A percentile compares a stretch with the other conserved stretches of the same genome.
phyloP scores from a whole-genome alignment of 805 yeast species.

The Blastobotrys americana region DNA sequence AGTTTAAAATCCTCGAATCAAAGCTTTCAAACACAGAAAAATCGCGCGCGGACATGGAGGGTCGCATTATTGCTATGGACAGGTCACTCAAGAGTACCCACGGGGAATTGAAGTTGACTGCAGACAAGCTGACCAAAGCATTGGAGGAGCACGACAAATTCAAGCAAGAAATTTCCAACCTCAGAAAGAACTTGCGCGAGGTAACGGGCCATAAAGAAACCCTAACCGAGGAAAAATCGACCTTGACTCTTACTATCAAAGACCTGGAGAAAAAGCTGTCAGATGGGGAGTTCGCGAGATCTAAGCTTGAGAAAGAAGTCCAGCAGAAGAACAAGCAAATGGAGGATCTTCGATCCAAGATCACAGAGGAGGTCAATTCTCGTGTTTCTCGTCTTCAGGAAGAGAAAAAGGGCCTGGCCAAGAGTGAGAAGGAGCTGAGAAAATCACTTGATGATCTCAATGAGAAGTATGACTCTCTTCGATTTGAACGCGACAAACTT shows the following conservation, averaged over 20 bases:
- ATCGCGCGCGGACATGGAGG: slow-evolving; percentile 14
- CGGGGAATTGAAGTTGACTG: slow-evolving; percentile 4
- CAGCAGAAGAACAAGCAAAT: slow-evolving; percentile 17
- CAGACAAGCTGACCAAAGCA: slow-evolving; percentile 5
- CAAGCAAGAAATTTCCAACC: slow-evolving; percentile 14
- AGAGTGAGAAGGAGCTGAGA: slow-evolving; percentile 25
- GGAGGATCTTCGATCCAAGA: slow-evolving; percentile 17
- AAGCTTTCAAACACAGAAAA: slow-evolving; percentile 18
- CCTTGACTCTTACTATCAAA: slow-evolving; percentile 2
- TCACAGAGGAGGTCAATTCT: slow-evolving; percentile 13
- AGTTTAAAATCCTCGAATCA: slow-evolving; percentile 13
- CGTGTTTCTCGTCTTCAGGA: slow-evolving; percentile 36
- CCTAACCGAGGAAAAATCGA: slow-evolving; percentile 15
- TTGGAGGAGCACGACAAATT: slow-evolving; percentile 8
- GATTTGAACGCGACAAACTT: slow-evolving; percentile 18
- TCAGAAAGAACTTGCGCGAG: slow-evolving; percentile 18
- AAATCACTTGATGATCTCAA: slow-evolving; percentile 20
- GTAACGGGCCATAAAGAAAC: slow-evolving; percentile 16
- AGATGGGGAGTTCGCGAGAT: slow-evolving; percentile 10
- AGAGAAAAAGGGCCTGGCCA: slow-evolving; percentile 40
- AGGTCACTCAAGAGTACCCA: slow-evolving; percentile 7
- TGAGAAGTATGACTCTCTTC: slow-evolving; percentile 10
- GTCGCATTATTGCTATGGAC: slow-evolving; percentile 9
- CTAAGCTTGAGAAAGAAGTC: slow-evolving; percentile 18
- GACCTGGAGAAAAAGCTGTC: slow-evolving; percentile 18